phyloP scores from a whole-genome alignment of 768 basidiomycete genomes.

The Kwoniella dendrophila region DNA sequence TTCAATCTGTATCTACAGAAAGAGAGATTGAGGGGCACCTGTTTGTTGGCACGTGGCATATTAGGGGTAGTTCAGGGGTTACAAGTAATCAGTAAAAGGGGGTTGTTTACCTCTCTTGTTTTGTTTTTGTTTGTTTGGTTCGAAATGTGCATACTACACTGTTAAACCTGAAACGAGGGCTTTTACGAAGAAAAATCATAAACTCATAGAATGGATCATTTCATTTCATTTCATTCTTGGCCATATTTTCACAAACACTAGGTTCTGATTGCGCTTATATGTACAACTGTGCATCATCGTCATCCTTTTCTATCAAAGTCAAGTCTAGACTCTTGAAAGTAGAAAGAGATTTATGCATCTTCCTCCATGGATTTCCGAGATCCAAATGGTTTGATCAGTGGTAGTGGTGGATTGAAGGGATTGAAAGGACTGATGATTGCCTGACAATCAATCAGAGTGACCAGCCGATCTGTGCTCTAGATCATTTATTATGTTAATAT shows the following conservation, averaged over 20 bases:
- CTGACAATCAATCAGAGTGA: too few species aligned
- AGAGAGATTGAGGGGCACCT: too few species aligned
- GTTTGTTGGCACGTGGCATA: not conserved
- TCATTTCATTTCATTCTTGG: too few species aligned
- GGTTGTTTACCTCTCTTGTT: slow-evolving; percentile 4
- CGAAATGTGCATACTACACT: not conserved
- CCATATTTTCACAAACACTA: too few species aligned
- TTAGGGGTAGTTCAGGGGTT: not conserved
- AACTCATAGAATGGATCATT: not conserved
- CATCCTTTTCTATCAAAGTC: not conserved
- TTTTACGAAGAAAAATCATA: not conserved
- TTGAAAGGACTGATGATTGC: too few species aligned
- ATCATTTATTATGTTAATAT: not conserved
- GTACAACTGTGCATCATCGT: not conserved
- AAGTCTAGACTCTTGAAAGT: too few species aligned
- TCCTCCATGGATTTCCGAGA: too few species aligned
- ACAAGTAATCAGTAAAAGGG: not conserved
- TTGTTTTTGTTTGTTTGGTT: not conserved
- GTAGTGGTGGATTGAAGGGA: too few species aligned
- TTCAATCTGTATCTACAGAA: too few species aligned
- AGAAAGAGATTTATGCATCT: too few species aligned
- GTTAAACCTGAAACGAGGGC: slow-evolving; percentile 6
- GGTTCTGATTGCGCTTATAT: too few species aligned
- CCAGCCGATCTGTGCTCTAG: slow-evolving; percentile 7
- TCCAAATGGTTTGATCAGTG: too few species aligned